These are phyloP conservation scores for Arctium minus DNA, from an alignment of 129 eudicot species.

Conservation along the genomic window DNA sequence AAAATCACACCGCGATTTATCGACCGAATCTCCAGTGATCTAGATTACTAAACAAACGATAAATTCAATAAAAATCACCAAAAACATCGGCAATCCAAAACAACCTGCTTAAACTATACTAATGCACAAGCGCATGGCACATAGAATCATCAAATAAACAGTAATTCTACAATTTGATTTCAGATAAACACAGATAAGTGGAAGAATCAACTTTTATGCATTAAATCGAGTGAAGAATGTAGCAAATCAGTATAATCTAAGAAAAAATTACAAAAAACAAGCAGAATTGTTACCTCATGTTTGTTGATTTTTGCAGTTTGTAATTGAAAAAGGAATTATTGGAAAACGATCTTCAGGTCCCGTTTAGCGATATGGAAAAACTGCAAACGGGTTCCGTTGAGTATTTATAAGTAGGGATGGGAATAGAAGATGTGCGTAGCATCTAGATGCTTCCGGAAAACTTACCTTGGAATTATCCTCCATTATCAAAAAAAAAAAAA, in stretches of 20 bases:
- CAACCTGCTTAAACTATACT: not conserved
- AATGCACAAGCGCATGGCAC: not conserved
- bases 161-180: not conserved
- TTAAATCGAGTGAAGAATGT: not conserved
- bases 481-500: not conserved
- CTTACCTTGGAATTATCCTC: not conserved
- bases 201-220: not conserved
- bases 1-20: not conserved
- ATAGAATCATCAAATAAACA: not conserved
- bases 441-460: constrained; percentile 26
- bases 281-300: not conserved
- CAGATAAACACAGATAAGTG: not conserved
- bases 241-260: not conserved
- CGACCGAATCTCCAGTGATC: not conserved
- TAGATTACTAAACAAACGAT: not conserved
- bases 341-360: not conserved
- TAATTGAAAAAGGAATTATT: not conserved
- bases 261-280: not conserved
- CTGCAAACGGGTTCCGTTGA: not conserved
- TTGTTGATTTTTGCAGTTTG: not conserved
- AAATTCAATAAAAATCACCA: not conserved
- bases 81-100: not conserved
- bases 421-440: constrained; percentile 1
- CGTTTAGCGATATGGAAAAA: not conserved
- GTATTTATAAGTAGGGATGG: not conserved